A percentile compares a stretch with the other conserved stretches of the same genome.
phyloP scores from a whole-genome alignment of 768 basidiomycete genomes.

The Collybiopsis confluens region DNA sequence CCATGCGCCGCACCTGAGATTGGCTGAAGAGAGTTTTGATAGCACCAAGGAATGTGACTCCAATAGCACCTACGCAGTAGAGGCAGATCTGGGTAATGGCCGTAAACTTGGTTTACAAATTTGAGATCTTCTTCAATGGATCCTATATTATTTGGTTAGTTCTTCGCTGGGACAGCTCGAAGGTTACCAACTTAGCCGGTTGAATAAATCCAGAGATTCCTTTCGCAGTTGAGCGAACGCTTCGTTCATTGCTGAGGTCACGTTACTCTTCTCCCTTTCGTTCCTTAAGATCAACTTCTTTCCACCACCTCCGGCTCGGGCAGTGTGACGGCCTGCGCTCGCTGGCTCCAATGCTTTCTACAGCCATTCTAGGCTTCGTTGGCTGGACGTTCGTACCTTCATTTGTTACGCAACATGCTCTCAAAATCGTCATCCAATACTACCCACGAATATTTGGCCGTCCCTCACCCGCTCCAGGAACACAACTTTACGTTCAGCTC shows the following conservation, averaged over 20 bases:
- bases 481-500: constrained; percentile 47
- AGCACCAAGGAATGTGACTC: background rate
- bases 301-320: background rate
- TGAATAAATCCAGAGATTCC: constrained; percentile 76
- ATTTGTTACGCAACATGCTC: constrained; percentile 47
- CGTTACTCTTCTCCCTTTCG: too few relatives aligned
- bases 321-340: too few relatives aligned
- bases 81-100: constrained; percentile 45
- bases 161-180: too few relatives aligned
- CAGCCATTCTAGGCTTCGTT: constrained; percentile 33
- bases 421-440: constrained; percentile 41
- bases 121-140: constrained; percentile 75
- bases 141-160: too few relatives aligned
- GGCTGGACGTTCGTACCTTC: constrained; percentile 72
- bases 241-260: constrained; percentile 12
- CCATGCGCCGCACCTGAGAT: constrained; percentile 93
- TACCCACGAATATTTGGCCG: constrained; percentile 27
- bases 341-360: constrained; percentile 3
- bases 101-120: constrained; percentile 59
- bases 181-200: too few relatives aligned
- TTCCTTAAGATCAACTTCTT: background rate
- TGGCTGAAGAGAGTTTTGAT: constrained; percentile 47
- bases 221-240: constrained; percentile 53
- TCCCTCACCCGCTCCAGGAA: constrained; percentile 35
- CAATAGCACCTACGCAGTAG: constrained; percentile 40